These are phyloP conservation scores for Trametes coccinea DNA, from an alignment of 768 basidiomycete genomes.

Conservation along the genomic window DNA sequence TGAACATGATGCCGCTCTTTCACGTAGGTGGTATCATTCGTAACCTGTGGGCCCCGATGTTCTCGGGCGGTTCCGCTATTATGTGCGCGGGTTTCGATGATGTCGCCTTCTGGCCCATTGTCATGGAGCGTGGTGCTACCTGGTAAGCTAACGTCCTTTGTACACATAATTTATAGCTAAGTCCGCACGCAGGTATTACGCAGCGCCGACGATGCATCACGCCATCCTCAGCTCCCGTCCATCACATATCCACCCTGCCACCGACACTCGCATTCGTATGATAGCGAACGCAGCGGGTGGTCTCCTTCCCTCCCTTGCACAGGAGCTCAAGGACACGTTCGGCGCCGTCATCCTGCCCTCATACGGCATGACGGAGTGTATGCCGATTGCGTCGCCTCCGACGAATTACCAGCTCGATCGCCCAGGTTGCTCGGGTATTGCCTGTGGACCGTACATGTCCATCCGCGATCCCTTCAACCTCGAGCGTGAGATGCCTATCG, in stretches of 20 bases:
- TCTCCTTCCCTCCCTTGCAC: conserved; percentile 52
- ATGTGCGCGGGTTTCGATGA: conserved; percentile 20
- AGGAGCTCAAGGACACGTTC: conserved; percentile 49
- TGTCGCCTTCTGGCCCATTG: conserved; percentile 33
- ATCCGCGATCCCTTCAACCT: conserved; percentile 41
- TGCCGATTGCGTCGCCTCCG: conserved; percentile 51
- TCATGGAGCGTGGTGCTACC: conserved; percentile 41
- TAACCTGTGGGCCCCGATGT: conserved; percentile 17
- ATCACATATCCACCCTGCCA: conserved; percentile 31
- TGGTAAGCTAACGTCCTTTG: too few species aligned
- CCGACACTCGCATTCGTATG: conserved; percentile 44
- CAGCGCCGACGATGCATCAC: conserved; percentile 51
- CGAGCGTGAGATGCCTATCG: conserved; percentile 40
- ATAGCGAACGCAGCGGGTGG: conserved; percentile 55
- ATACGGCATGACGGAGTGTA: conserved; percentile 61
- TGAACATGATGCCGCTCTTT: conserved; percentile 28
- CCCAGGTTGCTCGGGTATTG: conserved; percentile 48
- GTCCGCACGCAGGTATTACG: conserved; percentile 43
- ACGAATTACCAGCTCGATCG: conserved; percentile 45
- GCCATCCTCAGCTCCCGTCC: conserved; percentile 46
- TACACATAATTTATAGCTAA: too few species aligned
- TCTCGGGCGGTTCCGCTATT: conserved; percentile 15
- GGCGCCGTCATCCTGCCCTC: conserved; percentile 57
- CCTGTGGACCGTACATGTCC: conserved; percentile 49
- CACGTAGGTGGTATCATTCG: conserved; percentile 19